These are phyloP conservation scores for Chionographis japonica DNA, from an alignment of 106 monocot genomes.

Conservation along the genomic window DNA sequence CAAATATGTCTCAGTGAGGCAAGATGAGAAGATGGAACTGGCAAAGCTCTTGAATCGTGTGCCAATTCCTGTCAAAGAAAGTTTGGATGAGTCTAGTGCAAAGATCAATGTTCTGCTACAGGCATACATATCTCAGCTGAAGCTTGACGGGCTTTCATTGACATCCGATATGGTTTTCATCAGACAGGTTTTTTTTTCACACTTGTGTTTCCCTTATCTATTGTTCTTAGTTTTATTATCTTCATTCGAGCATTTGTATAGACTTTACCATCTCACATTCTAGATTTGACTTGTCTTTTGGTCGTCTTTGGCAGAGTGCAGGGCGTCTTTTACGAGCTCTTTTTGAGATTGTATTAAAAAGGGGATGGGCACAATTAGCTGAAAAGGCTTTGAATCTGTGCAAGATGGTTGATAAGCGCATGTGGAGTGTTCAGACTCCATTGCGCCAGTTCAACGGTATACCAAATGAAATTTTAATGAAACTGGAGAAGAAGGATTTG, in stretches of 20 bases:
- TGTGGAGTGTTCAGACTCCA: conserved; percentile 97
- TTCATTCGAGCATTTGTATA: not conserved
- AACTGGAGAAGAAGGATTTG: conserved; percentile 92
- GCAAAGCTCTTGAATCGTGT: conserved; percentile 96
- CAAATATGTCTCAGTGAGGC: conserved; percentile 87
- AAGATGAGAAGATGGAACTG: conserved; percentile 98
- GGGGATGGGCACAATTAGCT: conserved; percentile 93
- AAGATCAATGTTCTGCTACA: conserved; percentile 99
- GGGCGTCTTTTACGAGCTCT: conserved; percentile 91
- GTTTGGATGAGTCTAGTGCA: conserved; percentile 96
- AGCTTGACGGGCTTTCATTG: conserved; percentile 92
- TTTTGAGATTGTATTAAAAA: conserved; percentile 94
- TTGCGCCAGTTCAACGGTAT: conserved; percentile 85
- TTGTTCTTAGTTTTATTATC: not conserved
- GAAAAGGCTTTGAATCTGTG: conserved; percentile 90
- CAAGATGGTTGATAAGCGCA: conserved; percentile 97
- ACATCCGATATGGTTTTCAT: conserved; percentile 98
- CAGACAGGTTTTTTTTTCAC: conserved; percentile 50
- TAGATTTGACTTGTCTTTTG: conserved; percentile 2
- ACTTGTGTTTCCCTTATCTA: not conserved
- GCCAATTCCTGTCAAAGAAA: conserved; percentile 99
- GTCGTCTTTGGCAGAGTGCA: conserved; percentile 49
- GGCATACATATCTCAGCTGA: conserved; percentile 87
- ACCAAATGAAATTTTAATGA: conserved; percentile 96
- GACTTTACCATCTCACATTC: not conserved